These are phyloP conservation scores for Isatis tinctoria DNA, from an alignment of 345 rosid species.

Conservation along the genomic window DNA sequence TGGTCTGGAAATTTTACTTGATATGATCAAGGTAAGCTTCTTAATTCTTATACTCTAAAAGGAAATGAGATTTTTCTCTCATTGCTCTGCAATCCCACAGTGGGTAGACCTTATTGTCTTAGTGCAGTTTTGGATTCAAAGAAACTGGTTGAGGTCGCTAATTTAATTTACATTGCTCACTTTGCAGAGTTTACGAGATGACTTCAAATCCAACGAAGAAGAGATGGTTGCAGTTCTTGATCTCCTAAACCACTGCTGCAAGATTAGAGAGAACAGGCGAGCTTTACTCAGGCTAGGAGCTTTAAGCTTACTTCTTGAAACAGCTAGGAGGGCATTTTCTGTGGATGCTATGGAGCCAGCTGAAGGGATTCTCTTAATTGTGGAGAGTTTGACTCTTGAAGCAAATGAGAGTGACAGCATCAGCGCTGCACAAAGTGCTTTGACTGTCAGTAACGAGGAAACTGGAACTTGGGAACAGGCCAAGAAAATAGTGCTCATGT, in stretches of 20 bases:
- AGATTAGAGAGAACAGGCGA: constrained; percentile 85
- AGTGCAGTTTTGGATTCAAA: neutral
- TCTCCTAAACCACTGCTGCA: constrained; percentile 97
- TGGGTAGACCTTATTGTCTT: constrained; percentile 1
- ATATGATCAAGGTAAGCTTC: constrained; percentile 80
- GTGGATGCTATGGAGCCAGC: constrained; percentile 99
- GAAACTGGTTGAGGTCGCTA: constrained; percentile 6
- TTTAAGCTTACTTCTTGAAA: constrained; percentile 92
- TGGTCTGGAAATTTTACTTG: constrained; percentile 85
- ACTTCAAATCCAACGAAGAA: constrained; percentile 91
- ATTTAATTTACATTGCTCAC: constrained; percentile 14
- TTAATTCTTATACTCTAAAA: constrained; percentile 7
- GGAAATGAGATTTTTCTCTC: neutral
- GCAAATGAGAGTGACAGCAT: constrained; percentile 91
- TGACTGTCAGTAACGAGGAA: constrained; percentile 78
- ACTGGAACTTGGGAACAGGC: constrained; percentile 91
- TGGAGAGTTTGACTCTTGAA: constrained; percentile 90
- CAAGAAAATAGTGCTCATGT: constrained; percentile 94
- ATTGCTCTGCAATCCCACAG: constrained; percentile 1
- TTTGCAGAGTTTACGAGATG: constrained; percentile 73
- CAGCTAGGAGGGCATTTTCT: constrained; percentile 93
- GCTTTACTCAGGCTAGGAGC: constrained; percentile 86
- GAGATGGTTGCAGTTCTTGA: constrained; percentile 88
- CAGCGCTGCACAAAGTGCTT: constrained; percentile 68
- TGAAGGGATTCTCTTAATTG: constrained; percentile 95